Percentiles rank a stretch among this genome's conserved stretches.
Evolutionary conservation across 169 alveolate species (phyloP).

Genomic region (Cryptosporidium sp.): DNA sequence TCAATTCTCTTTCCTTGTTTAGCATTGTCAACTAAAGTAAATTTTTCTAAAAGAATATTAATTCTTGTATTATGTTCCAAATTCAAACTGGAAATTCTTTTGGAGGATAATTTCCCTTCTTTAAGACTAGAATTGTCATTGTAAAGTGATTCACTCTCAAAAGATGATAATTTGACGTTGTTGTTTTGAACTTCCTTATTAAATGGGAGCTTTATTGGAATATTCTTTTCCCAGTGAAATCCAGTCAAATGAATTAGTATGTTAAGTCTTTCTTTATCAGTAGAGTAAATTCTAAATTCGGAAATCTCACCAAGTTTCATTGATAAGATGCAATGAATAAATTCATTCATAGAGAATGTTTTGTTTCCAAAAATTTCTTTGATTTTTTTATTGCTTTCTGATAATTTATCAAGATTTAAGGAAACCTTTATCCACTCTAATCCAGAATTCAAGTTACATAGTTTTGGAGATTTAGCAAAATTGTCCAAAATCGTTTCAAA

Average conservation of each 20-base stretch:
- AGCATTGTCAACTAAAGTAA: neutral
- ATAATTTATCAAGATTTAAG: neutral
- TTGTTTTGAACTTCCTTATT: neutral
- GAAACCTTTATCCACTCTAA: neutral
- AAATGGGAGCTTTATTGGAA: conserved; percentile 14
- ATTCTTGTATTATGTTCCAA: conserved; percentile 11
- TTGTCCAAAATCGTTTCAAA: neutral
- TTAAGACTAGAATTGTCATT: neutral
- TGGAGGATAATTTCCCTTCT: neutral
- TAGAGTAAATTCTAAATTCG: conserved; percentile 11
- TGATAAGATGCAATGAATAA: neutral
- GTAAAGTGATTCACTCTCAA: neutral
- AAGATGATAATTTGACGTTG: neutral
- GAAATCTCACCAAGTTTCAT: conserved; percentile 64
- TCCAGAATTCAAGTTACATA: neutral
- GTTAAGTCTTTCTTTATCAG: neutral
- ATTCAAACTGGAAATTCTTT: conserved; percentile 41
- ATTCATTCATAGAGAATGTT: neutral
- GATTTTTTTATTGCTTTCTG: neutral
- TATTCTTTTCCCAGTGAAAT: conserved; percentile 27
- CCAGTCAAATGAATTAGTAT: conserved; percentile 8
- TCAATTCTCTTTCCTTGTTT: conserved; percentile 10
- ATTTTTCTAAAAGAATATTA: conserved; percentile 5
- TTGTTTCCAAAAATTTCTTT: neutral
- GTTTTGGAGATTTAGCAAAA: neutral